A percentile compares a stretch with the other conserved stretches of the same genome.
phyloP scores from a whole-genome alignment of 371 early-diverging fungal genomes.

The Umbelopsis sp. region DNA sequence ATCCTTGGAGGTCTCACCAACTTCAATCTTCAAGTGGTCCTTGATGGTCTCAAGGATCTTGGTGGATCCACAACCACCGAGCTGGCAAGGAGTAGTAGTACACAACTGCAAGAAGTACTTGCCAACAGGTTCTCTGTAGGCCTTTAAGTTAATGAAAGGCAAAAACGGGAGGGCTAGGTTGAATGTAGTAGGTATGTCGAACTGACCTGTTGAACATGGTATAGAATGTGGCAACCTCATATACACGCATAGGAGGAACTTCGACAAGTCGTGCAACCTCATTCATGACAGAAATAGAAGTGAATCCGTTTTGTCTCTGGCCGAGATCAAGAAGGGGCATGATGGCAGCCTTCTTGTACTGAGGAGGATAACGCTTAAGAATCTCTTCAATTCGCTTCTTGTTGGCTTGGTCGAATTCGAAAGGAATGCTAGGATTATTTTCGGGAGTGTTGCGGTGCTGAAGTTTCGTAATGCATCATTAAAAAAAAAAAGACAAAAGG shows the following conservation, averaged over 20 bases:
- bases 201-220: slow-evolving; percentile 96
- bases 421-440: slow-evolving; percentile 87
- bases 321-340: slow-evolving; percentile 96
- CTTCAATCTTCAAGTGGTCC: slow-evolving; percentile 86
- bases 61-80: slow-evolving; percentile 86
- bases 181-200: not conserved
- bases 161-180: not conserved
- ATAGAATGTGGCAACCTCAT: slow-evolving; percentile 99
- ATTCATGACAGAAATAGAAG: slow-evolving; percentile 95
- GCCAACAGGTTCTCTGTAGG: slow-evolving; percentile 87
- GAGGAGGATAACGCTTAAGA: slow-evolving; percentile 92
- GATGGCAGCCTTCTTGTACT: slow-evolving; percentile 97
- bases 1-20: slow-evolving; percentile 94
- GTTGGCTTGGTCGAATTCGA: slow-evolving; percentile 87
- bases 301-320: slow-evolving; percentile 94
- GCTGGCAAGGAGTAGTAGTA: slow-evolving; percentile 97
- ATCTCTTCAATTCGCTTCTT: slow-evolving; percentile 83
- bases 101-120: slow-evolving; percentile 98
- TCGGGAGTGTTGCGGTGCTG: slow-evolving; percentile 91
- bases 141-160: not conserved
- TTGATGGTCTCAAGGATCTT: slow-evolving; percentile 88
- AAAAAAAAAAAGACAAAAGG: slow-evolving; percentile 15
- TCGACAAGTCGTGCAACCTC: slow-evolving; percentile 93
- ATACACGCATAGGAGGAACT: slow-evolving; percentile 98
- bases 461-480: not conserved